A percentile compares a stretch with the other conserved stretches of the same genome.
phyloP scores from a whole-genome alignment of 2,329 filamentous ascomycete species.

The Truncatella angustata region DNA sequence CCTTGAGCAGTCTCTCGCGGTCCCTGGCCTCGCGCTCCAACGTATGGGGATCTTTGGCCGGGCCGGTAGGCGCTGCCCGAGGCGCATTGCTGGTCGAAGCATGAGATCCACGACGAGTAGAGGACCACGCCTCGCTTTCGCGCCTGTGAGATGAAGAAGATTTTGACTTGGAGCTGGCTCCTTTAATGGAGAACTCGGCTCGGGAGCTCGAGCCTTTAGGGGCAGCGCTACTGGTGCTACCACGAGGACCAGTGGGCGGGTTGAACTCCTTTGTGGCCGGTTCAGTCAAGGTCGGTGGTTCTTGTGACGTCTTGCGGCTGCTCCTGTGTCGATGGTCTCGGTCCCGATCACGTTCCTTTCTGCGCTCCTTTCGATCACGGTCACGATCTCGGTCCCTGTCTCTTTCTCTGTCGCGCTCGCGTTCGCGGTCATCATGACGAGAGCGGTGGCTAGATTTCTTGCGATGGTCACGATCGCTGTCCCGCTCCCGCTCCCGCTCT shows the following conservation, averaged over 20 bases:
- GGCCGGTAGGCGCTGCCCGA: constrained; percentile 17
- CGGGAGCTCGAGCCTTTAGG: constrained; percentile 25
- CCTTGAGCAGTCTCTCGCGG: constrained; percentile 64
- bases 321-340: constrained; percentile 31
- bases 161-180: constrained; percentile 22
- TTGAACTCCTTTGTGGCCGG: constrained; percentile 39
- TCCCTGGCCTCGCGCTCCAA: constrained; percentile 67
- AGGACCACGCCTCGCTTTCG: constrained; percentile 22
- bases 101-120: constrained; percentile 37
- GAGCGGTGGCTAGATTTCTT: constrained; percentile 40
- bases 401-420: constrained; percentile 37
- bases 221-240: constrained; percentile 22
- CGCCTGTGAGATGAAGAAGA: constrained; percentile 22
- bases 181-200: constrained; percentile 37
- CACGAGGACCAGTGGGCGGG: constrained; percentile 39
- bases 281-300: constrained; percentile 29
- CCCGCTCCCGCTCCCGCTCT: constrained; percentile 26
- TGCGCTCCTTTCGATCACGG: constrained; percentile 33
- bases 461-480: constrained; percentile 32
- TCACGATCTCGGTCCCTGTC: constrained; percentile 34
- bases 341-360: constrained; percentile 40
- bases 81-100: constrained; percentile 23
- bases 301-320: constrained; percentile 32
- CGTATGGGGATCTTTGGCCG: constrained; percentile 59
- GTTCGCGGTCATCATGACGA: constrained; percentile 40